Evolutionary conservation across 2,329 filamentous ascomycete genomes (phyloP).

Genomic region (Exophiala sideris): DNA sequence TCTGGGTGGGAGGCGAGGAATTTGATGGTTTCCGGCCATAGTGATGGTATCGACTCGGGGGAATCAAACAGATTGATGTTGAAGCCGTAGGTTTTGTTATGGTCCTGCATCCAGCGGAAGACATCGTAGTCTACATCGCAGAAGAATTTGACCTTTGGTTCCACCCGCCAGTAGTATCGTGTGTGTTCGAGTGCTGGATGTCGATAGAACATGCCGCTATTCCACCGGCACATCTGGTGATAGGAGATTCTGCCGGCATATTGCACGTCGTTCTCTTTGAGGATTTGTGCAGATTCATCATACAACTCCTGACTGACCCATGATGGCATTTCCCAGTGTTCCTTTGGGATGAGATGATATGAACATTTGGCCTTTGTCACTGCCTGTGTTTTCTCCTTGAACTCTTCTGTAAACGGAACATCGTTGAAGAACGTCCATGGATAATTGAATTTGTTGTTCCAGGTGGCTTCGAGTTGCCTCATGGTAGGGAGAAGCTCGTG

Average conservation of each 20-base stretch:
- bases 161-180: slow-evolving; percentile 97
- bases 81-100: slow-evolving; percentile 99
- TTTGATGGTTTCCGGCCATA: slow-evolving; percentile 95
- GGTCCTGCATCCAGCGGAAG: slow-evolving; percentile 95
- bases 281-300: slow-evolving; percentile 74
- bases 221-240: slow-evolving; percentile 99
- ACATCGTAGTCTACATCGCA: slow-evolving; percentile 98
- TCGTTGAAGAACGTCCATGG: slow-evolving; percentile 99
- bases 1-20: slow-evolving; percentile 83
- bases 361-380: slow-evolving; percentile 83
- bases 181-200: slow-evolving; percentile 79
- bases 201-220: slow-evolving; percentile 96
- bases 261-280: slow-evolving; percentile 81
- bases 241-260: slow-evolving; percentile 88
- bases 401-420: slow-evolving; percentile 86
- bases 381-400: slow-evolving; percentile 76
- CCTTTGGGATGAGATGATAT: slow-evolving; percentile 67
- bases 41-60: slow-evolving; percentile 75
- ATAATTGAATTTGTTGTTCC: slow-evolving; percentile 99
- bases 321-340: slow-evolving; percentile 86
- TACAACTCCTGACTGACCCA: slow-evolving; percentile 92
- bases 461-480: slow-evolving; percentile 86
- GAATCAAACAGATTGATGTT: slow-evolving; percentile 96
- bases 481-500: slow-evolving; percentile 82
- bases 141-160: slow-evolving; percentile 98